A percentile compares a stretch with the other conserved stretches of the same genome.
Evolutionary conservation across 306 rosid genomes (phyloP).

Genomic region (Glycine tomentella): DNA sequence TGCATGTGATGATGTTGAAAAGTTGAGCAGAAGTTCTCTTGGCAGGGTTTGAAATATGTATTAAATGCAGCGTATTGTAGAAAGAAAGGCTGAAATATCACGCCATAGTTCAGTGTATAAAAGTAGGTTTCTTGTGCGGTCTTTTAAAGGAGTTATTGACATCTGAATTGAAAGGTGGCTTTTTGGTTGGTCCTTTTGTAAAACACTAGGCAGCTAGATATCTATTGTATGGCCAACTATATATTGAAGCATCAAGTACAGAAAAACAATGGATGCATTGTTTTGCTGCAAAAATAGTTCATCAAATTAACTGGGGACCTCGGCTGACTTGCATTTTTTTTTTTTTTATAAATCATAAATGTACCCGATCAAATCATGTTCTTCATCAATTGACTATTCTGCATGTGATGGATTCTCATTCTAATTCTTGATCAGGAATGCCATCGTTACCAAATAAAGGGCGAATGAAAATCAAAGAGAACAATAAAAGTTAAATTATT

Average conservation of each 20-base stretch:
- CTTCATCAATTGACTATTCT: background rate
- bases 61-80: slow-evolving; percentile 37
- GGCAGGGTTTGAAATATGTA: slow-evolving; percentile 22
- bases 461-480: background rate
- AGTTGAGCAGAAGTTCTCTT: slow-evolving; percentile 6
- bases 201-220: background rate
- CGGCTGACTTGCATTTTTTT: no score
- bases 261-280: background rate
- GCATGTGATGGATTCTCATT: background rate
- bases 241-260: background rate
- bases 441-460: background rate
- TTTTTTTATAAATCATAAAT: background rate
- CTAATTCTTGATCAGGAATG: background rate
- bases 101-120: slow-evolving; percentile 49
- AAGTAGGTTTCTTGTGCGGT: slow-evolving; percentile 49
- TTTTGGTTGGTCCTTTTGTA: slow-evolving; percentile 28
- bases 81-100: slow-evolving; percentile 5
- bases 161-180: no score
- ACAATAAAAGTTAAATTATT: no score
- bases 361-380: background rate
- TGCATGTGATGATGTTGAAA: slow-evolving; percentile 41
- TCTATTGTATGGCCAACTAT: background rate
- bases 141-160: background rate
- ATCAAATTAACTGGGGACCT: no score
- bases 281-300: no score